phyloP scores from a whole-genome alignment of 257 asterid species.

The Ilex aquifolium region DNA sequence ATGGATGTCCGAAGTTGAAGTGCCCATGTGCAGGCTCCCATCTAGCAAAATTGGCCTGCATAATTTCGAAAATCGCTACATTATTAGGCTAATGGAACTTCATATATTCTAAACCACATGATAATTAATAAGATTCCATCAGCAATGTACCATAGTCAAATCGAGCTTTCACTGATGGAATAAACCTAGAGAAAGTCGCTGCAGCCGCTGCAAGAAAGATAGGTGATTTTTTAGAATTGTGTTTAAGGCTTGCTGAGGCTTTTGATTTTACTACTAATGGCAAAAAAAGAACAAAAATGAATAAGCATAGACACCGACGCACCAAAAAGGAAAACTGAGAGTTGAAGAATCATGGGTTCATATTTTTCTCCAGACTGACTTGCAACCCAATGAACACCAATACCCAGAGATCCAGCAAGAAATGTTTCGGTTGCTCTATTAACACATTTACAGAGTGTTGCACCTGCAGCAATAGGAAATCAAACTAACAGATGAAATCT shows the following conservation, averaged over 20 bases:
- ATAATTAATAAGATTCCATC: no score
- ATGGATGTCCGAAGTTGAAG: no score
- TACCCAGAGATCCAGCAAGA: slow-evolving; percentile 52
- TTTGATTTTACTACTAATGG: no score
- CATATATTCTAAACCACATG: no score
- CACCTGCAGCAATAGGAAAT: slow-evolving; percentile 34
- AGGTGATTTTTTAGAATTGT: neutral
- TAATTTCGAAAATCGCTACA: no score
- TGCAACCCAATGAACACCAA: slow-evolving; percentile 31
- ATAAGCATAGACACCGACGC: neutral
- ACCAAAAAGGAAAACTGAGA: slow-evolving; percentile 73
- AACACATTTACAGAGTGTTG: slow-evolving; percentile 58
- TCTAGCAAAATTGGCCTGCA: no score
- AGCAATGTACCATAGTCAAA: slow-evolving; percentile 54
- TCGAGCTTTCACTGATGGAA: slow-evolving; percentile 64
- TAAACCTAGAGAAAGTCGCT: slow-evolving; percentile 78
- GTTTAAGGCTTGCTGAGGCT: no score
- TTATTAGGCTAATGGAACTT: no score
- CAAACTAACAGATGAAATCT: no score
- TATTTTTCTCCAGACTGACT: slow-evolving; percentile 46
- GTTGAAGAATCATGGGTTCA: slow-evolving; percentile 64
- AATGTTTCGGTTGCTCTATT: slow-evolving; percentile 60
- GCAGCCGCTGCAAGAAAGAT: slow-evolving; percentile 56
- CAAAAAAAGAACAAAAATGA: no score
- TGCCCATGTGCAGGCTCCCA: no score